A percentile compares a stretch with the other conserved stretches of the same genome.
These are phyloP conservation scores for Aegle marmelos DNA, from an alignment of 345 rosid species.

Conservation along the genomic window DNA sequence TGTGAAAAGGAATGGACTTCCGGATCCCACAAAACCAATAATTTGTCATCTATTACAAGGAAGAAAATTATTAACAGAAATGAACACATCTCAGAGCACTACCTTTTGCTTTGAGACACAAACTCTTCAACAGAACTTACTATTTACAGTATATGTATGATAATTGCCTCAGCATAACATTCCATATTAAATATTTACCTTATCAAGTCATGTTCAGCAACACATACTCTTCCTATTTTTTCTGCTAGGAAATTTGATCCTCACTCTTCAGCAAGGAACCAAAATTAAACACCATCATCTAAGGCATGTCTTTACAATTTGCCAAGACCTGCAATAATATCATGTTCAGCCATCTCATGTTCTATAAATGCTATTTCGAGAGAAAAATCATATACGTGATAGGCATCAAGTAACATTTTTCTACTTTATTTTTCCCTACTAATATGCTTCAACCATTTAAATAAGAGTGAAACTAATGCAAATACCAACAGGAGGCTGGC, in stretches of 20 bases:
- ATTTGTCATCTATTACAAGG: neutral
- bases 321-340: slow-evolving; percentile 24
- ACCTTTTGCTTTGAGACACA: neutral
- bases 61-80: neutral
- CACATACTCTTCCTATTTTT: slow-evolving; percentile 1
- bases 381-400: neutral
- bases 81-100: neutral
- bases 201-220: neutral
- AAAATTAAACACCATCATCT: neutral
- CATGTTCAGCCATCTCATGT: slow-evolving; percentile 12
- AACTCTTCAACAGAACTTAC: neutral
- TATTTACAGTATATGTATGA: neutral
- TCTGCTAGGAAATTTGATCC: neutral
- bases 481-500: neutral
- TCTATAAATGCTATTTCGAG: neutral
- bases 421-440: neutral
- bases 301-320: slow-evolving; percentile 4
- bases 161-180: slow-evolving; percentile 2
- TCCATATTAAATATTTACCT: slow-evolving; percentile 32
- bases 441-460: neutral
- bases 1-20: neutral
- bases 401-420: neutral
- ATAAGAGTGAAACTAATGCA: neutral
- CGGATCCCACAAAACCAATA: neutral
- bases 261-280: slow-evolving; percentile 8